Percentiles rank a stretch among this genome's conserved stretches.
These are phyloP conservation scores for Straminergon stramineum DNA, from an alignment of 225 moss, liverwort and hornwort species.

Conservation along the genomic window DNA sequence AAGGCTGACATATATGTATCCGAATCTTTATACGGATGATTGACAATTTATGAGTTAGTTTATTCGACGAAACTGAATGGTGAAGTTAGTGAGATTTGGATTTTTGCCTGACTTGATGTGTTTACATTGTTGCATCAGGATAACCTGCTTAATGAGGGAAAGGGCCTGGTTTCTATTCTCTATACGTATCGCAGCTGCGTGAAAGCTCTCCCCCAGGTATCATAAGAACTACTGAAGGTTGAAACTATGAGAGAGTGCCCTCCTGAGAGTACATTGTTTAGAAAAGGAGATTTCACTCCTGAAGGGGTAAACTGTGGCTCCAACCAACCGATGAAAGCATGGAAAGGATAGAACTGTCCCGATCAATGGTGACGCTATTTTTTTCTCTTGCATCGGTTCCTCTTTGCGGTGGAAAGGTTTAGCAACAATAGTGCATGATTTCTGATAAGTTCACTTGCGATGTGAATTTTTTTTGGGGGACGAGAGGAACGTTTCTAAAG, in stretches of 20 bases:
- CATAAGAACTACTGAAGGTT: not conserved
- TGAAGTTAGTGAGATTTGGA: not conserved
- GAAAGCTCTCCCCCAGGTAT: constrained; percentile 95
- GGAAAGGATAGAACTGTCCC: not conserved
- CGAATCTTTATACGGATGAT: not conserved
- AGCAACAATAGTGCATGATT: not conserved
- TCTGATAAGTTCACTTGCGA: not conserved
- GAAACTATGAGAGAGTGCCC: not conserved
- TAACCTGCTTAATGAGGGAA: constrained; percentile 67
- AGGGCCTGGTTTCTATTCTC: constrained; percentile 75
- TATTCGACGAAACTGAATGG: not conserved
- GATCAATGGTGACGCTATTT: not conserved
- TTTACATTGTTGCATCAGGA: constrained; percentile 40
- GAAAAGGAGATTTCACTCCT: not conserved
- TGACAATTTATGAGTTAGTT: not conserved
- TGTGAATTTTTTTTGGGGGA: not conserved
- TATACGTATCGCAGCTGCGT: constrained; percentile 97
- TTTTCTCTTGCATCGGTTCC: not conserved
- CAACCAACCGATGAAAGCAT: not conserved
- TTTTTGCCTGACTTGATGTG: not conserved
- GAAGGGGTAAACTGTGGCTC: not conserved
- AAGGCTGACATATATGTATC: not conserved
- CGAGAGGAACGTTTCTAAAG: not conserved
- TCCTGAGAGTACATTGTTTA: not conserved
- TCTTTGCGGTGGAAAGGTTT: not conserved